phyloP scores from a whole-genome alignment of 1,139 yeast species.

The Saccharomyces pastorianus region DNA sequence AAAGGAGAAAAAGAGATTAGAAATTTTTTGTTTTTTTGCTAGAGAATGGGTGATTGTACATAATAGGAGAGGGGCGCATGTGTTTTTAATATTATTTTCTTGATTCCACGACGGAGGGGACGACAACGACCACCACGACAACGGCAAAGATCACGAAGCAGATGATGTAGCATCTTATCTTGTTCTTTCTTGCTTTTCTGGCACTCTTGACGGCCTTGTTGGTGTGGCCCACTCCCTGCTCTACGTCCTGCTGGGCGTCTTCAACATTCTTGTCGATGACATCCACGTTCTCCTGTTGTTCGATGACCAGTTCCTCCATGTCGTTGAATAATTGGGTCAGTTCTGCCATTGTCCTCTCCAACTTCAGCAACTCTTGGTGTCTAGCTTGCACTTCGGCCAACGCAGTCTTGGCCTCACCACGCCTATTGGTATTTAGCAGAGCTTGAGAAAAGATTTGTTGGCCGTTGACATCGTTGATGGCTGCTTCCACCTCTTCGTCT shows the following conservation, averaged over 20 bases:
- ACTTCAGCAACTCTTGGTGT: conserved; percentile 89
- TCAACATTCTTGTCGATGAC: conserved; percentile 75
- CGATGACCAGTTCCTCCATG: conserved; percentile 92
- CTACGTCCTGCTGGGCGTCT: conserved; percentile 80
- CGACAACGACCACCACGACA: conserved; percentile 61
- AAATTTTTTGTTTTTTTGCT: neutral
- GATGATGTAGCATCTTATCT: conserved; percentile 76
- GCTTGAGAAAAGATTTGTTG: conserved; percentile 94
- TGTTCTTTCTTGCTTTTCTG: conserved; percentile 83
- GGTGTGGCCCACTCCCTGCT: conserved; percentile 90
- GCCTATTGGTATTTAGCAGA: conserved; percentile 81
- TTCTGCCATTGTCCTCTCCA: conserved; percentile 93
- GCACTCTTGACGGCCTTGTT: conserved; percentile 84
- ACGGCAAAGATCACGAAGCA: conserved; percentile 51
- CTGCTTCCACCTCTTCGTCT: conserved; percentile 72
- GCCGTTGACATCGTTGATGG: conserved; percentile 74
- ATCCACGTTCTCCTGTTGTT: conserved; percentile 84
- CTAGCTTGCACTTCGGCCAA: conserved; percentile 92
- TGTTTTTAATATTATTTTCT: conserved; percentile 3
- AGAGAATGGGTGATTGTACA: neutral
- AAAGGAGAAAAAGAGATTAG: neutral
- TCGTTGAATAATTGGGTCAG: conserved; percentile 89
- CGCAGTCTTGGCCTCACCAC: conserved; percentile 95
- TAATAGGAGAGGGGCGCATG: neutral
- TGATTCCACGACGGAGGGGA: conserved; percentile 28